Base-by-base conservation (phyloP, 2,329 filamentous ascomycete genomes). In the Venturia oleaginea region DNA sequence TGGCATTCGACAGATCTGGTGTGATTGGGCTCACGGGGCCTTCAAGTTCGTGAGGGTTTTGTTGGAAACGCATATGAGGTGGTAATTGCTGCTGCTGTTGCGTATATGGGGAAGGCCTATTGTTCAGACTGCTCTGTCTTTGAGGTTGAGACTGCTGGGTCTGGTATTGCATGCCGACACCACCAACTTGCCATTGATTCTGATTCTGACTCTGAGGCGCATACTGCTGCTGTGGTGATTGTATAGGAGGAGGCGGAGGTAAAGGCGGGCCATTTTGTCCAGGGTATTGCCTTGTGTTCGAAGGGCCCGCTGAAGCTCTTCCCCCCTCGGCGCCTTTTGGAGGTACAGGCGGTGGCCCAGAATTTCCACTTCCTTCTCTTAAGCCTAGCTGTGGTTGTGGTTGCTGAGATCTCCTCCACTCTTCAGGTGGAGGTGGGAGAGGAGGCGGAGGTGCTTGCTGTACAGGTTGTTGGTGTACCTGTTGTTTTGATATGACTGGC, bases 401-500 rank as follows among this genome's bases (percentile, higher is more conserved):
- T 10, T 69, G 68, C 30, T 72, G 69, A 42, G 75, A 72, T 30
- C 70, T 71, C 40, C 74, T 69, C 67, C 71, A 73, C 70, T 88
- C 86, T 32, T 85, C 84, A 10, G 89, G 90, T 22, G 89, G 79
- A 62, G 89, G 79, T 63, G 89, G 89, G 63, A 89, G 88, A n/a
- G 89, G 76, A 15, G 87, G 86, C 38, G 89, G 88, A 37, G 74
- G 74, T 22, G 61, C 37, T 60, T 86, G 85, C n/a, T 68, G 67
- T 43, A 70, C 69, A 15, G 75, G 69, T 67, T 75, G 72, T 65
- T 30, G 61, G 70, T 66, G 70, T 67, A 65, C 73, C 63, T 78
- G 77, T 68, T 81, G 79, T 70, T 86, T 87, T 40, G 92, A 86
- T 66, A 94, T 86, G 4, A 97, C 90, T 0, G 94, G 94, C 10